phyloP scores from a whole-genome alignment of 2,329 filamentous ascomycete species.

The Epichloe aotearoae region DNA sequence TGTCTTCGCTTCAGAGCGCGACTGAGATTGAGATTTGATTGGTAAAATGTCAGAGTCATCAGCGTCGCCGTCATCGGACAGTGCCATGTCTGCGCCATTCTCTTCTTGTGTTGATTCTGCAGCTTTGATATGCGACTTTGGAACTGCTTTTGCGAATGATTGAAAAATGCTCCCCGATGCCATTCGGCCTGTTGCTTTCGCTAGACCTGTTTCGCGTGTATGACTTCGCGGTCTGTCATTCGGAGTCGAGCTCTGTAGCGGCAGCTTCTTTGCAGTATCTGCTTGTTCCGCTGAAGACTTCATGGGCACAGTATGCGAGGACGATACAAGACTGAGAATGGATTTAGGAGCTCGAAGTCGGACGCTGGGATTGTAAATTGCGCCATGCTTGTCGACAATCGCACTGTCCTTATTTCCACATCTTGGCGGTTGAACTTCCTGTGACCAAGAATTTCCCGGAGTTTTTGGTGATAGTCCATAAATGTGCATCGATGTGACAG shows the following conservation, averaged over 20 bases:
- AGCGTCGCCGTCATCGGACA: conserved; percentile 28
- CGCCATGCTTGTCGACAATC: neutral
- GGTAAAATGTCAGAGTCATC: conserved; percentile 22
- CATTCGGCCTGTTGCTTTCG: conserved; percentile 38
- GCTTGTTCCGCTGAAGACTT: neutral
- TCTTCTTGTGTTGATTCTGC: conserved; percentile 28
- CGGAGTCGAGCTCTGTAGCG: conserved; percentile 8
- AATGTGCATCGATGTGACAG: conserved; percentile 68
- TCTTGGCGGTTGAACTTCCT: neutral
- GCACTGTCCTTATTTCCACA: neutral
- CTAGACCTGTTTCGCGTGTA: neutral
- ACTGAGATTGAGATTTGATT: conserved; percentile 13
- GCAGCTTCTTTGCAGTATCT: conserved; percentile 20
- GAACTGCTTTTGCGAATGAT: conserved; percentile 55
- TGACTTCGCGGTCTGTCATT: conserved; percentile 12
- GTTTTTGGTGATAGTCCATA: conserved; percentile 50
- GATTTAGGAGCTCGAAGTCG: conserved; percentile 4
- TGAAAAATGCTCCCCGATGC: conserved; percentile 56
- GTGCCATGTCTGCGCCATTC: conserved; percentile 17
- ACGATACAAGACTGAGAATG: neutral
- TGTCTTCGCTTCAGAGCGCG: conserved; percentile 15
- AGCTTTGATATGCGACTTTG: conserved; percentile 27
- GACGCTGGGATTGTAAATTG: conserved; percentile 1
- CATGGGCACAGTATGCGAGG: neutral
- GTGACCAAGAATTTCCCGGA: neutral